Percentiles rank a stretch among this genome's conserved stretches.
Conservation (phyloP, 768 basidiomycete species). For the Mycena amicta region DNA sequence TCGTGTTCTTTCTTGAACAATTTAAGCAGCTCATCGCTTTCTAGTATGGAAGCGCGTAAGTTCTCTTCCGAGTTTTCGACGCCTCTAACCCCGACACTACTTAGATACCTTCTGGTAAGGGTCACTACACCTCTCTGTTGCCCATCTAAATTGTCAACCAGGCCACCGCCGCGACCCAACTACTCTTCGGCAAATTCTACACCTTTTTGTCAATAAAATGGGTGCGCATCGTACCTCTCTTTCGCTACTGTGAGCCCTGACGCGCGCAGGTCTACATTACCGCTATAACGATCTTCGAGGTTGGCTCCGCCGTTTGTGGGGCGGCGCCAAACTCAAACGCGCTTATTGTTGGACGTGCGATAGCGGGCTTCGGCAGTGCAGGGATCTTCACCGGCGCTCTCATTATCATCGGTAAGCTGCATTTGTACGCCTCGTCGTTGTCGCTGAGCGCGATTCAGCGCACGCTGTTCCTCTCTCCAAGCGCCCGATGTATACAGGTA, state of each 20-base stretch:
- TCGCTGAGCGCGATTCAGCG: not conserved
- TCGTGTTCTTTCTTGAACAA: not conserved
- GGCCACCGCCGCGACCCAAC: conserved; percentile 23
- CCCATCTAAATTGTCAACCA: not conserved
- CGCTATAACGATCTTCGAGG: conserved; percentile 40
- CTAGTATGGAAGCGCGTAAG: conserved; percentile 16
- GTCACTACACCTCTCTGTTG: not conserved
- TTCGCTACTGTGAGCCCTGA: not conserved
- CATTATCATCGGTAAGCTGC: conserved; percentile 21
- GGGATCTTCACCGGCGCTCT: conserved; percentile 29
- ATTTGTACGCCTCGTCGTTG: not conserved
- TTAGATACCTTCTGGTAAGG: conserved; percentile 10
- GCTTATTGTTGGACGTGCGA: conserved; percentile 45
- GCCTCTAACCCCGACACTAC: not conserved
- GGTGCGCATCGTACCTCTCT: not conserved
- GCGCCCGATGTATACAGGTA: conserved; percentile 37
- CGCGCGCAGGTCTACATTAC: conserved; percentile 1
- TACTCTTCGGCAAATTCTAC: conserved; percentile 24
- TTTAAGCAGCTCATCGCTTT: not conserved
- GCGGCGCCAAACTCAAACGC: conserved; percentile 28
- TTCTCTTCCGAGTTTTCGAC: not conserved
- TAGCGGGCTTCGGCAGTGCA: conserved; percentile 47
- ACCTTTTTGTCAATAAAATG: not conserved
- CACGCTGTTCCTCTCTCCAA: conserved; percentile 30
- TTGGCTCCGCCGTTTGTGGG: conserved; percentile 47